Base-by-base conservation (phyloP, 345 rosid genomes). In the Eucalyptus microcorys region DNA sequence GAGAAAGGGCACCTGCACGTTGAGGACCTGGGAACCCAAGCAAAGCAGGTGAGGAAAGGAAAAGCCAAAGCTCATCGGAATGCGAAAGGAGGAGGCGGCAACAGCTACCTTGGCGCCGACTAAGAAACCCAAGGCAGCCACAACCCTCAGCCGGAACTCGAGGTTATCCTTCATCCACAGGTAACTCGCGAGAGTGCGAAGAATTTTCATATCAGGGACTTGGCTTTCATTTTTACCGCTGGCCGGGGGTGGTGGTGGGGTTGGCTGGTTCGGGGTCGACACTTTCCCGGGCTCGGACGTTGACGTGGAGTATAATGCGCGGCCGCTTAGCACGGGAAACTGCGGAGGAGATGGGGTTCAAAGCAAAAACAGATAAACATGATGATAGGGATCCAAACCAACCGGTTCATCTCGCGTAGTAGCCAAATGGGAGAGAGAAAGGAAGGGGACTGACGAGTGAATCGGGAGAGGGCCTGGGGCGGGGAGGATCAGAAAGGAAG, bases 1-100 rank as follows among this genome's bases (percentile, higher is more conserved):
- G 49, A 98, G 95, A 91, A 97, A 98, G 87, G 99, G 99, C 37
- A 98, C 99, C 91, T 97, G 99, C 30, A 98, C 99, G 86, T 98
- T 97, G 57, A 90, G 90, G 84, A 90, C 91, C 91, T 90, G 87
- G 30, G 45, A 43, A 14, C 37, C 86, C 32, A 49, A 40, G 19
- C 43, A 49, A 49, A 87, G 26, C 55, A 57, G 68, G 45, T 24
- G 32, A 68, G 50, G 4, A 16, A 42, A 89, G 30, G 84, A 40
- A 76, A 76, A 76, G 84, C 47, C 43, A 76, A 76, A 40, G 84
- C 47, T 37, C 84, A 76, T 76, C 8, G 84, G 40, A 76, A 40
- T 76, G 84, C 84, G 8, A 76, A 40, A 22, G 84, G 84, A 71
- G 80, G 80, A 10, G 57, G 85, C 49, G 42, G 48, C 71, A 40